These are phyloP conservation scores for Helianthus tuberosus DNA, from an alignment of 129 eudicot species.

Conservation along the genomic window DNA sequence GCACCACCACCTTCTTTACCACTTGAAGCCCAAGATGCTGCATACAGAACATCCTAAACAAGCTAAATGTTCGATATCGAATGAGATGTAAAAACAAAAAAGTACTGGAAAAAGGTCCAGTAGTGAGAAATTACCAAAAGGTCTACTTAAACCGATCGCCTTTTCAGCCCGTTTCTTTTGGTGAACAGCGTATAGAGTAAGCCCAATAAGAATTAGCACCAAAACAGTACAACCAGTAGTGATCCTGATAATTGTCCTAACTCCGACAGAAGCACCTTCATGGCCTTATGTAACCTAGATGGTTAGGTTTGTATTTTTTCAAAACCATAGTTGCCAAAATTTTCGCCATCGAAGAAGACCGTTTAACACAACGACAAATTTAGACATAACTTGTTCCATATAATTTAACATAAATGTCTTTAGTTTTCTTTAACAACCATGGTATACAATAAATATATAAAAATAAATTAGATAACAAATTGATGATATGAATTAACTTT, in stretches of 20 bases:
- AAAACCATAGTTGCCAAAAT: too few relatives aligned
- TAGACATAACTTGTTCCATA: too few relatives aligned
- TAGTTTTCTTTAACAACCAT: too few relatives aligned
- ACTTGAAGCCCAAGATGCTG: constrained; percentile 88
- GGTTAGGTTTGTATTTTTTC: too few relatives aligned
- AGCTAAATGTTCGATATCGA: background rate
- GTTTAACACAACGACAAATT: too few relatives aligned
- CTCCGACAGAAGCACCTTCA: constrained; percentile 47
- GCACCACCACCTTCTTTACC: constrained; percentile 94
- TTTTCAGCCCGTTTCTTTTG: constrained; percentile 89
- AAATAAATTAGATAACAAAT: too few relatives aligned
- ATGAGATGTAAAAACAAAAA: constrained; percentile 1
- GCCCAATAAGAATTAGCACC: constrained; percentile 61
- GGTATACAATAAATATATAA: too few relatives aligned
- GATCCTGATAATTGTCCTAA: constrained; percentile 56
- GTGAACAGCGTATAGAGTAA: constrained; percentile 66
- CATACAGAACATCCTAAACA: constrained; percentile 1
- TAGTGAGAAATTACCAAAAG: constrained; percentile 62
- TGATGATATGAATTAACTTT: too few relatives aligned
- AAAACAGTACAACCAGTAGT: constrained; percentile 49
- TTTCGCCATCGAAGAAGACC: too few relatives aligned
- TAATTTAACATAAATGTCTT: too few relatives aligned
- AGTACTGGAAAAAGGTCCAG: background rate
- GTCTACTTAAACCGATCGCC: constrained; percentile 84
- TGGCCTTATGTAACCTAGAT: constrained; percentile 37